phyloP scores from a whole-genome alignment of 768 basidiomycete genomes.

The Hemileccinum impolitum region DNA sequence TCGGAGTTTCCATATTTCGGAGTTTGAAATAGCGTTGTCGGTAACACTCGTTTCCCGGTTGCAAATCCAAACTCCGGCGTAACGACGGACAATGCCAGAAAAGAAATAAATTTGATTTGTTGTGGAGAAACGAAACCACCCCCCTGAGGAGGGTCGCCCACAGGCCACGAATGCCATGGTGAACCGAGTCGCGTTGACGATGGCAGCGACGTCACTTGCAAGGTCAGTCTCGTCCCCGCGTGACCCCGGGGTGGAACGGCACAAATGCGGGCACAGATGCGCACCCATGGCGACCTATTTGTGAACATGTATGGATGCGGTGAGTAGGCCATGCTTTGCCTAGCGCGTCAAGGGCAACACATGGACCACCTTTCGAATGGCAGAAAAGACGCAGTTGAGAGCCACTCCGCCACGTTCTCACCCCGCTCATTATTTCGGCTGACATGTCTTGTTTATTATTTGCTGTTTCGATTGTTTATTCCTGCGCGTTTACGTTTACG shows the following conservation, averaged over 20 bases:
- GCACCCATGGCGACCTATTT: slow-evolving; percentile 6
- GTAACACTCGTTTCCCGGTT: slow-evolving; percentile 1
- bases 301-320: slow-evolving; percentile 7
- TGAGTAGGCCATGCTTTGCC: not conserved
- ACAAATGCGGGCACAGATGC: not conserved
- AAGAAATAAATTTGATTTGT: not conserved
- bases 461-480: not conserved
- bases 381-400: slow-evolving; percentile 28
- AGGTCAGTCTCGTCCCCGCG: not conserved
- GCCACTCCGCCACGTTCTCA: slow-evolving; percentile 19
- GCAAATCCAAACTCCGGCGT: slow-evolving; percentile 14
- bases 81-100: slow-evolving; percentile 1
- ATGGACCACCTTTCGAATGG: slow-evolving; percentile 28
- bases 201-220: not conserved
- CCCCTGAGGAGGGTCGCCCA: not conserved
- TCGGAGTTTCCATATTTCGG: slow-evolving; percentile 18
- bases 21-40: slow-evolving; percentile 3
- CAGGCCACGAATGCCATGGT: too few relatives aligned
- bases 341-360: slow-evolving; percentile 10
- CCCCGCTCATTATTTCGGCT: slow-evolving; percentile 3
- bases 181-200: not conserved
- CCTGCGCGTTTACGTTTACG: not conserved
- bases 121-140: not conserved
- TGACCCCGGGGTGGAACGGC: not conserved
- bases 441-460: not conserved